These are phyloP conservation scores for Fusarium tanahbumbuense DNA, from an alignment of 2,329 filamentous ascomycete genomes.

Conservation along the genomic window DNA sequence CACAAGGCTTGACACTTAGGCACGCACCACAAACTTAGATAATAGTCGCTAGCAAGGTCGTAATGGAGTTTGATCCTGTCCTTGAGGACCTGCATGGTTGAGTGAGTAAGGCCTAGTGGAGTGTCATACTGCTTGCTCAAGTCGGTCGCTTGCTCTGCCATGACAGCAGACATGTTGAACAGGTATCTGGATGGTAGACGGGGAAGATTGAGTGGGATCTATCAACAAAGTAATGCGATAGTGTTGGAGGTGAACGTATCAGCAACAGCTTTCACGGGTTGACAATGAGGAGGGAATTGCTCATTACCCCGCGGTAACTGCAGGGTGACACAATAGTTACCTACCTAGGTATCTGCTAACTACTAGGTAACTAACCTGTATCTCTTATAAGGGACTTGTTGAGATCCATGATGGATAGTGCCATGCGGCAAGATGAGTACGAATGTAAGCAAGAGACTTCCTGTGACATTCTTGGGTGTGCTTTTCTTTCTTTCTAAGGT, in stretches of 20 bases:
- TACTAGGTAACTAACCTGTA: neutral
- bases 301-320: constrained; percentile 32
- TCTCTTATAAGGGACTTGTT: neutral
- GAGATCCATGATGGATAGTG: neutral
- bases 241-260: neutral
- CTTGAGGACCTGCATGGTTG: constrained; percentile 63
- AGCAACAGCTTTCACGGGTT: neutral
- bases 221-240: constrained; percentile 1
- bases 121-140: constrained; percentile 61
- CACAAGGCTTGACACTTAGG: constrained; percentile 44
- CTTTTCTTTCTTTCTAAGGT: neutral
- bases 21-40: constrained; percentile 68
- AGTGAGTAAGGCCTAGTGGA: constrained; percentile 58
- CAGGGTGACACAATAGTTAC: constrained; percentile 23
- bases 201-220: neutral
- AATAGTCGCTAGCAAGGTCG: constrained; percentile 71
- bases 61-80: constrained; percentile 70
- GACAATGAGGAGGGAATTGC: neutral
- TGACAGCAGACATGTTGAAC: neutral
- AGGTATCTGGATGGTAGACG: neutral
- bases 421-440: neutral
- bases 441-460: neutral
- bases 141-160: constrained; percentile 47
- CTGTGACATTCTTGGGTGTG: neutral
- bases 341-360: neutral